These are phyloP conservation scores for Cronartium ribicola DNA, from an alignment of 1,284 basidiomycete genomes.

Conservation along the genomic window DNA sequence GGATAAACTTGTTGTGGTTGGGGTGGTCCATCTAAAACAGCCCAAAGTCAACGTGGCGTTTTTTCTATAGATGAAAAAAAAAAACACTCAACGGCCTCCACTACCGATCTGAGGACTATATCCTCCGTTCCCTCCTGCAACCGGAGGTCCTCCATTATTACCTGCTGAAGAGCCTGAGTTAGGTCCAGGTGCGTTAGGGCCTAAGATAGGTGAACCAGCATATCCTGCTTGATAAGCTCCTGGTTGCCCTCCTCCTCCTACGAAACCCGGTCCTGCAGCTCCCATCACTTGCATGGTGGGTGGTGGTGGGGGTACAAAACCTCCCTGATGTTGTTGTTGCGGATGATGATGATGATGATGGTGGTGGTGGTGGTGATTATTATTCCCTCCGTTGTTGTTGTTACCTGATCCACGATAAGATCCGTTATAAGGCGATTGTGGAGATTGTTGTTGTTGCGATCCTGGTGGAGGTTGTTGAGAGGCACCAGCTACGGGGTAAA, in stretches of 20 bases:
- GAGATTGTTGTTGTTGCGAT: slow-evolving; percentile 32
- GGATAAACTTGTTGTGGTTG: background rate
- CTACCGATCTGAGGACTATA: no score
- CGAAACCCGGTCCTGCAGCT: no score
- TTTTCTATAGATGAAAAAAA: no score
- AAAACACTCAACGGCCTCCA: no score
- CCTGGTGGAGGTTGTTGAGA: slow-evolving; percentile 20
- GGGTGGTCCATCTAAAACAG: background rate
- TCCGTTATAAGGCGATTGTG: slow-evolving; percentile 32
- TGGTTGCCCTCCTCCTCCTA: no score
- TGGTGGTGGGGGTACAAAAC: no score
- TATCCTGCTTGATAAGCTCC: no score
- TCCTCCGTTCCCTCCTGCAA: background rate
- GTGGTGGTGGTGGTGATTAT: background rate
- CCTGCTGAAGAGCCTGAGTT: no score
- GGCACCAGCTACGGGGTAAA: no score
- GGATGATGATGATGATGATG: background rate
- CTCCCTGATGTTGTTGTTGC: no score
- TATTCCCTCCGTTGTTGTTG: background rate
- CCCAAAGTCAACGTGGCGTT: no score
- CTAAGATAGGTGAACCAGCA: background rate
- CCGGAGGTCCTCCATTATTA: background rate
- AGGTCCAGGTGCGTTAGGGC: background rate
- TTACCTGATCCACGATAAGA: slow-evolving; percentile 23
- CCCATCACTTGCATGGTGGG: no score